Evolutionary conservation across 208 protist species (phyloP).

Genomic region (Trypanosoma scelopori): DNA sequence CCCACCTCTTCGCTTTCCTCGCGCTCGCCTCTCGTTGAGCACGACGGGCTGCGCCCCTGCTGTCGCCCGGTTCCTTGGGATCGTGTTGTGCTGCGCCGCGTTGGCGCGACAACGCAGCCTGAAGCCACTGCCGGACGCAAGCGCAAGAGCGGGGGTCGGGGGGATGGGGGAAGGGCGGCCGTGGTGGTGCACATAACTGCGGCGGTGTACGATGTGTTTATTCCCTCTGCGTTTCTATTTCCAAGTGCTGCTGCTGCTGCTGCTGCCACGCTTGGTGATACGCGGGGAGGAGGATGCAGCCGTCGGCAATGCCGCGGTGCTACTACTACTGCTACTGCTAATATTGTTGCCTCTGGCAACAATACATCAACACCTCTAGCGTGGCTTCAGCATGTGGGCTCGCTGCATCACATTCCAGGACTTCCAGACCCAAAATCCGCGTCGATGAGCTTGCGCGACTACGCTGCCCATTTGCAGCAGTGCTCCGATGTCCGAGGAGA

Average conservation of each 20-base stretch:
- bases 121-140: neutral
- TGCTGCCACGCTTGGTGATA: neutral
- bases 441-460: conserved; percentile 12
- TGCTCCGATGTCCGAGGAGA: neutral
- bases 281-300: neutral
- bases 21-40: neutral
- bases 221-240: conserved; percentile 18
- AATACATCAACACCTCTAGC: neutral
- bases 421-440: conserved; percentile 8
- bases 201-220: conserved; percentile 26
- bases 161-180: neutral
- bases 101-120: neutral
- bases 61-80: conserved; percentile 26
- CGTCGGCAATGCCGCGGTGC: too few relatives aligned
- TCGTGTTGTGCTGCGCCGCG: neutral
- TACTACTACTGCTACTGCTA: too few relatives aligned
- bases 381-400: conserved; percentile 12
- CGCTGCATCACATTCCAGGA: conserved; percentile 29
- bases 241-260: neutral
- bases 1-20: neutral
- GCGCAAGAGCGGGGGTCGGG: too few relatives aligned
- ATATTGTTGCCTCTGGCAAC: too few relatives aligned
- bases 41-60: conserved; percentile 9
- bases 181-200: conserved; percentile 1
- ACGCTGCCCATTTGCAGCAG: conserved; percentile 5